Evolutionary conservation across 164 flowering plant genomes (phyloP).

Genomic region (Chimonanthus salicifolius): DNA sequence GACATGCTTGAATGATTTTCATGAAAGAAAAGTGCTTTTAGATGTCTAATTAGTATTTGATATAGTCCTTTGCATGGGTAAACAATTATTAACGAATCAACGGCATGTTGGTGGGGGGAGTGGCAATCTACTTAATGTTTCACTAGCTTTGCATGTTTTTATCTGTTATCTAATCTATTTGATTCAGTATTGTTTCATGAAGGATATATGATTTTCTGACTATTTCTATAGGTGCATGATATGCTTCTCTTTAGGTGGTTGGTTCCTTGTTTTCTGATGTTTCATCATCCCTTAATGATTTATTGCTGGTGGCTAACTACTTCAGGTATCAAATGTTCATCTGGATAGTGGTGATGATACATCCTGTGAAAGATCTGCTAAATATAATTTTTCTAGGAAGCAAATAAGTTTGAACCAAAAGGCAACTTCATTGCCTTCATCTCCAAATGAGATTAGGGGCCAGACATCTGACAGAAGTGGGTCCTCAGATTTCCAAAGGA

Average conservation of each 20-base stretch:
- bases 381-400: constrained; percentile 31
- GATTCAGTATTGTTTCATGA: not conserved
- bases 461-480: constrained; percentile 45
- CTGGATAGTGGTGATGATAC: constrained; percentile 35
- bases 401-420: constrained; percentile 50
- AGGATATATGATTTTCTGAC: not conserved
- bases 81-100: not conserved
- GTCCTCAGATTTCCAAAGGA: constrained; percentile 21
- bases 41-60: not conserved
- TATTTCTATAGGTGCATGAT: not conserved
- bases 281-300: not conserved
- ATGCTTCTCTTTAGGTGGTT: not conserved
- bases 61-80: not conserved
- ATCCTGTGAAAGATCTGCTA: constrained; percentile 43
- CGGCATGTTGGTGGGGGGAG: not conserved
- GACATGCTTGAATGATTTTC: not conserved
- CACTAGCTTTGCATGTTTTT: not conserved
- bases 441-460: constrained; percentile 68
- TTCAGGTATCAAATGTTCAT: constrained; percentile 48
- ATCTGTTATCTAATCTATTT: too few species aligned
- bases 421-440: constrained; percentile 89
- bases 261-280: not conserved
- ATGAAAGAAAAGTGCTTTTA: not conserved
- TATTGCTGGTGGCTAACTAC: not conserved
- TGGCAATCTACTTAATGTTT: not conserved